These are phyloP conservation scores for Neofusicoccum kwambonambiense DNA, from an alignment of 2,329 filamentous ascomycete genomes.

Conservation along the genomic window DNA sequence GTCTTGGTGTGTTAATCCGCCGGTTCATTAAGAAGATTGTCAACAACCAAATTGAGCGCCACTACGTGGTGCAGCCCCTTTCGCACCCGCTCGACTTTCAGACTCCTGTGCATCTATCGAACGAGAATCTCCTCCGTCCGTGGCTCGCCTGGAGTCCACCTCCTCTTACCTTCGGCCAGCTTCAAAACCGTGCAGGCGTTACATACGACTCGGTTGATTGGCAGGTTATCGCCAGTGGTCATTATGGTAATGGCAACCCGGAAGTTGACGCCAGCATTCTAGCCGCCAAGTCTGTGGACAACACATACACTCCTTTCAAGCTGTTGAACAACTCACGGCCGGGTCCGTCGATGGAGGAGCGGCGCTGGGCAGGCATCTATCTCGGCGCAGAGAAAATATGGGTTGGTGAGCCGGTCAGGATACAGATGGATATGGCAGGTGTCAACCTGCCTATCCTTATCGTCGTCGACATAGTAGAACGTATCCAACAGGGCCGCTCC, in stretches of 20 bases:
- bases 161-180: conserved; percentile 44
- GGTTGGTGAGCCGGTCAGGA: conserved; percentile 58
- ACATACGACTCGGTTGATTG: conserved; percentile 54
- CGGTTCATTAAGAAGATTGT: conserved; percentile 41
- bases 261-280: conserved; percentile 59
- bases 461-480: conserved; percentile 45
- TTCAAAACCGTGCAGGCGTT: conserved; percentile 42
- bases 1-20: conserved; percentile 51
- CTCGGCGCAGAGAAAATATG: conserved; percentile 61
- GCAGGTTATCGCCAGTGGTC: conserved; percentile 35
- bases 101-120: conserved; percentile 42
- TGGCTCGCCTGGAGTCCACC: conserved; percentile 61
- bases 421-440: conserved; percentile 39
- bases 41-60: conserved; percentile 28
- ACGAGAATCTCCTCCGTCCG: conserved; percentile 49
- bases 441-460: conserved; percentile 48
- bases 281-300: conserved; percentile 56
- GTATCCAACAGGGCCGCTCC: conserved; percentile 23
- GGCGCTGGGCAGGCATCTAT: conserved; percentile 55
- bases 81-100: conserved; percentile 46
- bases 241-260: conserved; percentile 49
- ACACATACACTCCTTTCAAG: conserved; percentile 55
- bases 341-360: conserved; percentile 40
- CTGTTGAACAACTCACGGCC: conserved; percentile 42
- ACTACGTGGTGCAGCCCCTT: conserved; percentile 50